Evolutionary conservation across 2,329 filamentous ascomycete species (phyloP).

Genomic region (Neoscytalidium dimidiatum): DNA sequence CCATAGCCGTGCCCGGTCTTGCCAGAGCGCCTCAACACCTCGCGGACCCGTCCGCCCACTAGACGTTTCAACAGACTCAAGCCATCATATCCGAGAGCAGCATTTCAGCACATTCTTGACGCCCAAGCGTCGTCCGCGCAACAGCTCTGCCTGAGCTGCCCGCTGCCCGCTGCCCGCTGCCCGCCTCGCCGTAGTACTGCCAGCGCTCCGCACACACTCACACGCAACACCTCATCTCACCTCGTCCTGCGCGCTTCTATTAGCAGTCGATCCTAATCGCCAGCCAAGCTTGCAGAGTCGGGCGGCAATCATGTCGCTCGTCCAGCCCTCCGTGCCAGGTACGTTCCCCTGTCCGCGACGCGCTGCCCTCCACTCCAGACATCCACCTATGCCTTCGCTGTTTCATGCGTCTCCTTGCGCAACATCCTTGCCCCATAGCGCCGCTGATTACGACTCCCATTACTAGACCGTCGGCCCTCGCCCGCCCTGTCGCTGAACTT

Average conservation of each 20-base stretch:
- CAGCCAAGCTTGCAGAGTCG: constrained; percentile 7
- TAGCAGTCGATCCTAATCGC: constrained; percentile 15
- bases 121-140: constrained; percentile 19
- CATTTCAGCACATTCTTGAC: constrained; percentile 18
- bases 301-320: constrained; percentile 42
- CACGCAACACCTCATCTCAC: constrained; percentile 17
- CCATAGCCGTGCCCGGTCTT: background rate
- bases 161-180: background rate
- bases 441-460: constrained; percentile 27
- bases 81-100: constrained; percentile 18
- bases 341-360: constrained; percentile 29
- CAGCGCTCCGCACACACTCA: constrained; percentile 8
- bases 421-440: constrained; percentile 24
- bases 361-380: constrained; percentile 12
- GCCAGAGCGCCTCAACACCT: background rate
- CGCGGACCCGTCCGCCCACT: background rate
- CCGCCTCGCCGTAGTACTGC: background rate
- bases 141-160: background rate
- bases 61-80: constrained; percentile 11
- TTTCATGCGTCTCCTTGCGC: constrained; percentile 21
- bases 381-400: constrained; percentile 16
- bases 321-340: constrained; percentile 46
- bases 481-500: constrained; percentile 65
- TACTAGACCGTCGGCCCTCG: constrained; percentile 48
- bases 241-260: background rate